Conservation (phyloP, 768 basidiomycete species). For the Mrakia blollopis region DNA sequence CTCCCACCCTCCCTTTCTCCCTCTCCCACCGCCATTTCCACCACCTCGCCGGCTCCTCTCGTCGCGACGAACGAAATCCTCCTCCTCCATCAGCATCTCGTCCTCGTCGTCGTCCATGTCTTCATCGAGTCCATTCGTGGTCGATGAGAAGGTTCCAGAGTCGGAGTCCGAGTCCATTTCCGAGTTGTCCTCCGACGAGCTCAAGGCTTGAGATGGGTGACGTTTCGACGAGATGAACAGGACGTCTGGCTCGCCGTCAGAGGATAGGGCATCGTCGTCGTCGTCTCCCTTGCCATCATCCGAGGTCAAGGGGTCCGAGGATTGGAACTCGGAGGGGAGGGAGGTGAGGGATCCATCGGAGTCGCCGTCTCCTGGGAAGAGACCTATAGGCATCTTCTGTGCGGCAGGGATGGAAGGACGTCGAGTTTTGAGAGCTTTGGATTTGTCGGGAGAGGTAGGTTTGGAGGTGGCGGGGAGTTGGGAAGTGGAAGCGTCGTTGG, state of each 20-base stretch:
- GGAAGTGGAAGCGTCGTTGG: neutral
- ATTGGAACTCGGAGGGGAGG: conserved; percentile 21
- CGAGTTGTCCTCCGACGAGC: conserved; percentile 7
- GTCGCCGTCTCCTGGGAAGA: neutral
- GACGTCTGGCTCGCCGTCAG: neutral
- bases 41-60: conserved; percentile 10
- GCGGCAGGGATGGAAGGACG: neutral
- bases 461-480: neutral
- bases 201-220: neutral
- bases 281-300: neutral
- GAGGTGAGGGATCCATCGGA: conserved; percentile 20
- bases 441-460: neutral
- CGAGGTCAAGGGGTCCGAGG: conserved; percentile 7
- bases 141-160: conserved; percentile 20
- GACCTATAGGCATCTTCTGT: neutral
- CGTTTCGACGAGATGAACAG: conserved; percentile 4
- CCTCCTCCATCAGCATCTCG: conserved; percentile 21
- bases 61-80: conserved; percentile 15
- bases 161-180: conserved; percentile 16
- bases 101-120: conserved; percentile 23
- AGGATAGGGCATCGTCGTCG: neutral
- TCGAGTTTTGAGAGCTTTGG: too few relatives aligned
- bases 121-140: conserved; percentile 15
- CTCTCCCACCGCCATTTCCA: neutral
- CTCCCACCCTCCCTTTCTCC: conserved; percentile 16